Percentiles rank a stretch among this genome's conserved stretches.
These are phyloP conservation scores for Fusarium temperatum DNA, from an alignment of 2,329 filamentous ascomycete genomes.

Conservation along the genomic window DNA sequence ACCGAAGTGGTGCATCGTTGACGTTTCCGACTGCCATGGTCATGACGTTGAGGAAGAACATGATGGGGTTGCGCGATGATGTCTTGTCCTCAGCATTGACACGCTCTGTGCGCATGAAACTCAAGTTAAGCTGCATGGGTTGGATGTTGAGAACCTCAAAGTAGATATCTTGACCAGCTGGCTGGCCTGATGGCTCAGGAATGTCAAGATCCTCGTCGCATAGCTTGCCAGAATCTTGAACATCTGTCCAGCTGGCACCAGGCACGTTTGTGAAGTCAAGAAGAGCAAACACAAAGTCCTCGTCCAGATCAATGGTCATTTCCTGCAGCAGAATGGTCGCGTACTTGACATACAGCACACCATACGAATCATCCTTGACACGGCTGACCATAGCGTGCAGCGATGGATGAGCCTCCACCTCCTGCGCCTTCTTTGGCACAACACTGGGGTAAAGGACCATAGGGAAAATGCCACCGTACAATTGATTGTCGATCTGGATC, in stretches of 20 bases:
- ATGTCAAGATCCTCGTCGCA: constrained; percentile 92
- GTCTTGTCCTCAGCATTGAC: constrained; percentile 97
- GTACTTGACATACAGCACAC: constrained; percentile 98
- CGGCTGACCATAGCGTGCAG: constrained; percentile 90
- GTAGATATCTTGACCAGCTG: constrained; percentile 93
- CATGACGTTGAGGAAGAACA: constrained; percentile 98
- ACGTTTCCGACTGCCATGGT: constrained; percentile 99
- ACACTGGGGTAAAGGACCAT: constrained; percentile 98
- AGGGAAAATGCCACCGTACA: constrained; percentile 97
- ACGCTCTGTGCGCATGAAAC: constrained; percentile 94
- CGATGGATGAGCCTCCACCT: constrained; percentile 95
- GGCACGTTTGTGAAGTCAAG: constrained; percentile 95
- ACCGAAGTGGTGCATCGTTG: constrained; percentile 93
- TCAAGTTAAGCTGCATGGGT: constrained; percentile 96
- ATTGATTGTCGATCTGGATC: constrained; percentile 98
- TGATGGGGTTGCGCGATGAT: constrained; percentile 89
- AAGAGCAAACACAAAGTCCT: constrained; percentile 97
- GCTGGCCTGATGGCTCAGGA: constrained; percentile 86
- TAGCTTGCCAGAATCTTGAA: constrained; percentile 80
- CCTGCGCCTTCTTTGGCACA: constrained; percentile 94
- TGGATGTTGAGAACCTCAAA: constrained; percentile 97
- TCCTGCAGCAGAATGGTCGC: constrained; percentile 93
- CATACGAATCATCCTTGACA: constrained; percentile 98
- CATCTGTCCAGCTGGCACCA: constrained; percentile 78
- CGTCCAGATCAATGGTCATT: constrained; percentile 97